phyloP scores from a whole-genome alignment of 768 basidiomycete genomes.

The Boletus vinaceobasis region DNA sequence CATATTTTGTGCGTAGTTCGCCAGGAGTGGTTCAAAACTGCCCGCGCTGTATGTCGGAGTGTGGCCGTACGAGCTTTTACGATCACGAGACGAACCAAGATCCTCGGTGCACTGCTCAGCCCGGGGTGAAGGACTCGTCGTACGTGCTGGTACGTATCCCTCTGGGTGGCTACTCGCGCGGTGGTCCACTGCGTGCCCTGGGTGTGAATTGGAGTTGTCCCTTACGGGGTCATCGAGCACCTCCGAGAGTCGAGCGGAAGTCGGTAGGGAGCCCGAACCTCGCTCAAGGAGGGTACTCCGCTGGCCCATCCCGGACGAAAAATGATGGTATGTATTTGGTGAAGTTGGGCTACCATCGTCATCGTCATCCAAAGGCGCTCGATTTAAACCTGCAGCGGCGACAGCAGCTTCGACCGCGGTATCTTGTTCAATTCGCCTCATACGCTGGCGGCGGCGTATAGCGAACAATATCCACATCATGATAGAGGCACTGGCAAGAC shows the following conservation, averaged over 20 bases:
- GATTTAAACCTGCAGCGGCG: conserved; percentile 67
- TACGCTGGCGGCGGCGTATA: conserved; percentile 61
- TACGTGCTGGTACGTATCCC: conserved; percentile 47
- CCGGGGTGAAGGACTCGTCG: conserved; percentile 45
- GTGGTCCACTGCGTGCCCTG: conserved; percentile 35
- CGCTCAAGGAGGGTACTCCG: conserved; percentile 30
- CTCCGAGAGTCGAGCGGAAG: conserved; percentile 36
- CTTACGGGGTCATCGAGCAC: conserved; percentile 18
- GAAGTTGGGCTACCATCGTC: conserved; percentile 37
- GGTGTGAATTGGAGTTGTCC: conserved; percentile 49
- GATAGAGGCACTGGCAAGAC: conserved; percentile 69
- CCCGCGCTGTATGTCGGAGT: conserved; percentile 49
- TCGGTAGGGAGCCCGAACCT: conserved; percentile 17
- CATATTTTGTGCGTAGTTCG: conserved; percentile 36
- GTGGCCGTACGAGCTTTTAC: conserved; percentile 37
- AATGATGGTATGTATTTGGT: conserved; percentile 18
- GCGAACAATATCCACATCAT: conserved; percentile 70
- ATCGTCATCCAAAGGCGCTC: conserved; percentile 66
- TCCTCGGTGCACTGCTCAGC: conserved; percentile 18
- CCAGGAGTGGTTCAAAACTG: conserved; percentile 61
- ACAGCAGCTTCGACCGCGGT: conserved; percentile 68
- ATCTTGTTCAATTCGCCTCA: conserved; percentile 62
- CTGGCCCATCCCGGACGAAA: conserved; percentile 37
- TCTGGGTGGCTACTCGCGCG: conserved; percentile 14
- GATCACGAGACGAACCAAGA: conserved; percentile 27